Conservation (phyloP, 2,329 filamentous ascomycete genomes). For the Aspergillus alliaceus region DNA sequence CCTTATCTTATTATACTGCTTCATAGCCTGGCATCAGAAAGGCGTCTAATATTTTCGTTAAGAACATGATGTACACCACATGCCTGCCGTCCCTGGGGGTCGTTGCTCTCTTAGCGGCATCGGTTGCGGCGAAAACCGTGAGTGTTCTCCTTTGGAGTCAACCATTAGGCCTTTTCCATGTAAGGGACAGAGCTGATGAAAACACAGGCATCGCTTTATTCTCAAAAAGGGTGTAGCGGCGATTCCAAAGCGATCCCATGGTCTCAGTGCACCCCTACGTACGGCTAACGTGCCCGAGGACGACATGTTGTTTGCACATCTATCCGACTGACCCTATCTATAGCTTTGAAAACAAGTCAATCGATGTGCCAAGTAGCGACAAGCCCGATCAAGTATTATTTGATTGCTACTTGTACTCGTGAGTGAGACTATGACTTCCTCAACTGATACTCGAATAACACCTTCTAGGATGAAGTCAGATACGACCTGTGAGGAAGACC, state of each 20-base stretch:
- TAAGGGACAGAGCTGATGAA: not conserved
- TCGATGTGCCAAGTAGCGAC: not conserved
- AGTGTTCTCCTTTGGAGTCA: not conserved
- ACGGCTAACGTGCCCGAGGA: not conserved
- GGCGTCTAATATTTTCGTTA: no score
- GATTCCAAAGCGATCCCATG: not conserved
- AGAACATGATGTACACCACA: no score
- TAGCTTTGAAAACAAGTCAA: not conserved
- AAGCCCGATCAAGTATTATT: not conserved
- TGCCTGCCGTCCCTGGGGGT: no score
- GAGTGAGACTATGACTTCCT: not conserved
- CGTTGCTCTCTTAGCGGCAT: not conserved
- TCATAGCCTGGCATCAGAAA: no score
- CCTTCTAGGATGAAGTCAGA: not conserved
- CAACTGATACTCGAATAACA: not conserved
- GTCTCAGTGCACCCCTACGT: not conserved
- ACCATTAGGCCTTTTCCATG: no score
- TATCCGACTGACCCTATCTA: not conserved
- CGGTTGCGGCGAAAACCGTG: not conserved
- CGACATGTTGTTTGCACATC: not conserved
- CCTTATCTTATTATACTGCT: no score
- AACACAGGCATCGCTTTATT: not conserved
- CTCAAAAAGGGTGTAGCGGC: not conserved
- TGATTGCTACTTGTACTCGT: not conserved
- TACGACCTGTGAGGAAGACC: not conserved